Base-by-base conservation (phyloP, 495 filamentous ascomycete species). In the Ramalina intermedia region DNA sequence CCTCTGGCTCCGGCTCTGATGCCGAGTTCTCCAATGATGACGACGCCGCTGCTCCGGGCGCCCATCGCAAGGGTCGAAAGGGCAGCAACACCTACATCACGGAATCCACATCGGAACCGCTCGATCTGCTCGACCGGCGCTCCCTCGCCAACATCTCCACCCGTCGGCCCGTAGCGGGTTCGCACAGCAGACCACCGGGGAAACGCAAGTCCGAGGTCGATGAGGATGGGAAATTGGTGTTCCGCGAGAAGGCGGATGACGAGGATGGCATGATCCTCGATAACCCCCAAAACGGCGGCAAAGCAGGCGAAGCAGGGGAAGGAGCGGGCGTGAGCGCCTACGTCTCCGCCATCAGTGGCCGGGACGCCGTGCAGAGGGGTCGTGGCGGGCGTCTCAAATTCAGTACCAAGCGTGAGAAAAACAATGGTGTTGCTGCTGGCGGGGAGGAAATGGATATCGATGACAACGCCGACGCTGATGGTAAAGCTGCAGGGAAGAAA, bases 61-160 rank as follows among this genome's bases (percentile, higher is more conserved):
- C 1, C 6, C 23, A 33, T 33, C 47, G 56, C 50, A 69, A 70
- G 55, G 61, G 63, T 42, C 62, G 57, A 17, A 71, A 70, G 57
- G 61, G 58, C 27, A 71, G 63, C 43, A 67, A 59, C 33, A 77
- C 80, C 41, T 96, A 91, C 66, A 96, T 96, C 60, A 74, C 90
- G 54, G 93, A 96, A 68, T 81, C 87, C 51, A 84, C 88, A 49
- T 82, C 93, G 58, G 90, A 96, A 62, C 91, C 91, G 1, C 78
- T 98, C 27, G 91, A 98, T 69, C 73, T 98, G 21, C 76, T 98
- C 12, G 90, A 87, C 54, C 80, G 84, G 38, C 80, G 80, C 58
- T 87, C 91, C 11, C 73, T 98, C 16, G 90, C 86, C 21, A 86
- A 88, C 59, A 96, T 98, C 57, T 95, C 91, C 13, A 83, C 84